phyloP scores from a whole-genome alignment of 2,329 filamentous ascomycete genomes.

The Cladosporium halotolerans region DNA sequence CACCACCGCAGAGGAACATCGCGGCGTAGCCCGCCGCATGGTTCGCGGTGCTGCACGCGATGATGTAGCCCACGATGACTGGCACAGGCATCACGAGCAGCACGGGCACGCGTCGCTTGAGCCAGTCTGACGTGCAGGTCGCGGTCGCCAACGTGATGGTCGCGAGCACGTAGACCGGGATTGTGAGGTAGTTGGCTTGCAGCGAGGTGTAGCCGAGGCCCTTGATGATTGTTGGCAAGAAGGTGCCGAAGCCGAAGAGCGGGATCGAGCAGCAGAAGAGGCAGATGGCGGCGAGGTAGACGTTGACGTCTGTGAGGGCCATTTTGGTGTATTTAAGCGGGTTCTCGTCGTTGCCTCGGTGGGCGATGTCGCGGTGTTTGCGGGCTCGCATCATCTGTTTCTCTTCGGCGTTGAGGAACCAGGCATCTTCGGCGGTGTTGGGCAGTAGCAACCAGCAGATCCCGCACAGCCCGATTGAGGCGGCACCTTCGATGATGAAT shows the following conservation, averaged over 20 bases:
- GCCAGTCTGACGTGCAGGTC: slow-evolving; percentile 23
- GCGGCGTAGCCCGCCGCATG: slow-evolving; percentile 24
- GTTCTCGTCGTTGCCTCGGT: slow-evolving; percentile 28
- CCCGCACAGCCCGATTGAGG: slow-evolving; percentile 9
- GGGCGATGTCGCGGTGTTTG: slow-evolving; percentile 25
- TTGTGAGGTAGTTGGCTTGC: slow-evolving; percentile 39
- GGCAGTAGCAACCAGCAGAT: slow-evolving; percentile 21
- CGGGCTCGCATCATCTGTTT: slow-evolving; percentile 22
- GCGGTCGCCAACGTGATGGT: slow-evolving; percentile 18
- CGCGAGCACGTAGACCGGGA: slow-evolving; percentile 37
- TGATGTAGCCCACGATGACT: slow-evolving; percentile 30
- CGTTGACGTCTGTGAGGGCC: slow-evolving; percentile 28
- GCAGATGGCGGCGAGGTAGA: slow-evolving; percentile 25
- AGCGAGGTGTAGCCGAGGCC: slow-evolving; percentile 38
- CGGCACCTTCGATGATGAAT: slow-evolving; percentile 17
- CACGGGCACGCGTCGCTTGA: slow-evolving; percentile 25
- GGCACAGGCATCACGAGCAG: slow-evolving; percentile 25
- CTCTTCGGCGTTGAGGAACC: slow-evolving; percentile 23
- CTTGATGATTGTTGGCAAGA: slow-evolving; percentile 35
- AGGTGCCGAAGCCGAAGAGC: slow-evolving; percentile 18
- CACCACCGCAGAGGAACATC: slow-evolving; percentile 24
- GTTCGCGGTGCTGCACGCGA: slow-evolving; percentile 27
- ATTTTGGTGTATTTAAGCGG: slow-evolving; percentile 26
- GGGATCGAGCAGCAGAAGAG: slow-evolving; percentile 29
- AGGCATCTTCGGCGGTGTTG: slow-evolving; percentile 22